Evolutionary conservation across 306 rosid species (phyloP), one percentile per base, ranked within the genome.

Genomic region (Ormosia emarginata): DNA sequence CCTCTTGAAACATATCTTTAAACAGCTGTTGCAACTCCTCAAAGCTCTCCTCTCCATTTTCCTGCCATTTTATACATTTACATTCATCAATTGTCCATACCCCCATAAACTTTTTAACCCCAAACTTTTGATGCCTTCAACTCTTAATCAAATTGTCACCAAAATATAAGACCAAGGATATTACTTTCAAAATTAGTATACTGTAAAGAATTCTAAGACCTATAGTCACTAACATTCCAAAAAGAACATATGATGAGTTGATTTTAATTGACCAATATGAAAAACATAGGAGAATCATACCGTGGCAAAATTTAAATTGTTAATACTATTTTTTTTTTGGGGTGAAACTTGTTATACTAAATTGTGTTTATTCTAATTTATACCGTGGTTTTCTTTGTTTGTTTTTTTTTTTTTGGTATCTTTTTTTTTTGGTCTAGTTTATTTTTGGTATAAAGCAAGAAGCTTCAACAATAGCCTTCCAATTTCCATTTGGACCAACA

Each of bases 11-110:
- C 92, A 96, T 90, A 76, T 96, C 98, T 47, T 89, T 88, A 80
- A 96, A 96, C 47, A 96, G 76, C n/a, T 91, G 90, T 37, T 93
- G 92, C 82, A 96, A 71, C 65, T 96, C 92, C 86, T 96, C 97
- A 59, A 96, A 93, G 57, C 86, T 96, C 81, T 96, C 98, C 73
- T 79, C 90, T 72, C 93, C 93, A 61, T 81, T 88, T 85, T 88
- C 93, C 98, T 95, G 87, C 39, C 61, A 70, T 61, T 79, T 43
- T 17, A 57, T 52, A 58, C 41, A 9, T n/a, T n/a, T 18, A 61
- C 10, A 7, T 4, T 67, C 10, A 59, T 56, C 78, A 74, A 57
- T 59, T 61, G 50, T 30, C 47, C 6, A 68, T 7, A 5, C 34
- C 9, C 52, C 11, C 4, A 7, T 10, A 69, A 29, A 13, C 17